Conservation (phyloP, 441 rosid species). For the Bocquillonia castaneifolia region DNA sequence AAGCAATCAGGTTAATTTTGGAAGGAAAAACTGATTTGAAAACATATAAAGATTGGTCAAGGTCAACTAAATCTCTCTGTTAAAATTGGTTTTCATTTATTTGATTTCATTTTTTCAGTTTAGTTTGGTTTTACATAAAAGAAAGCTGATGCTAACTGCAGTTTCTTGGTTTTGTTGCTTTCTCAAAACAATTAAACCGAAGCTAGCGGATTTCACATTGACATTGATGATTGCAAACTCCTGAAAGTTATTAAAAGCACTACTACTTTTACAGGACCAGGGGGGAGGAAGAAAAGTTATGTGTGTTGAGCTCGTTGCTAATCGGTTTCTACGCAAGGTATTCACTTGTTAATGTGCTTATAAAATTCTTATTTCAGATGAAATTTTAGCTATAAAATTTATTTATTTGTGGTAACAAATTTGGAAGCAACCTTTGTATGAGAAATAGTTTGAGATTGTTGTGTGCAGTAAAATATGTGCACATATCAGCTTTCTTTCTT, state of each 20-base stretch:
- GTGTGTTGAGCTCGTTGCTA: slow-evolving; percentile 87
- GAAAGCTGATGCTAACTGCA: neutral
- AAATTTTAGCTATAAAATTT: neutral
- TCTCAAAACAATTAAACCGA: neutral
- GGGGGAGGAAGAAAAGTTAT: slow-evolving; percentile 58
- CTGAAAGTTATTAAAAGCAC: neutral
- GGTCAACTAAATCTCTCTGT: neutral
- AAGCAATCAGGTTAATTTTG: neutral
- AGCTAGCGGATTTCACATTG: neutral
- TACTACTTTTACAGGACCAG: slow-evolving; percentile 35
- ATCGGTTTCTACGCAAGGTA: slow-evolving; percentile 90
- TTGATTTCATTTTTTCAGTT: neutral
- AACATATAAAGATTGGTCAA: neutral
- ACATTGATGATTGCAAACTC: neutral
- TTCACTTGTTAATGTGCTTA: slow-evolving; percentile 12
- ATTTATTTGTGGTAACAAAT: neutral
- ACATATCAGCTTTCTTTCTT: neutral
- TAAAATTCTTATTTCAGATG: neutral
- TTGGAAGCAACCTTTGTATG: neutral
- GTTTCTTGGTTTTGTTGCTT: too few species aligned
- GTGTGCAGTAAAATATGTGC: neutral
- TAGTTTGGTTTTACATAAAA: neutral
- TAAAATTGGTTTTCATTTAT: neutral
- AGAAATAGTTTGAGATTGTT: too few species aligned
- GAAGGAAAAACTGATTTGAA: neutral